phyloP scores from a whole-genome alignment of 192 early-diverging fungal species.

The Backusella mclennaniae region DNA sequence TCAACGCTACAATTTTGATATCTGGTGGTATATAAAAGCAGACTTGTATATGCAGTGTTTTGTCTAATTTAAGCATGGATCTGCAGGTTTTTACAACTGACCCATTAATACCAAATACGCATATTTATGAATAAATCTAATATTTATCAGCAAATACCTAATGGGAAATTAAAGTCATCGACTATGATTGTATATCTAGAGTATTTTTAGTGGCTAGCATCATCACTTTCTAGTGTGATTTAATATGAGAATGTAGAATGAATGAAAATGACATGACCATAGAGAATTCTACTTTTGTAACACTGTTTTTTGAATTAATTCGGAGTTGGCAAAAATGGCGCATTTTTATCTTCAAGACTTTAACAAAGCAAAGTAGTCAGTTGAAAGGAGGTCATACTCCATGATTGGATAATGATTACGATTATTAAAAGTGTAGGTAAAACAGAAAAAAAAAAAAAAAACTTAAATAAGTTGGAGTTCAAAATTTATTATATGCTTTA shows the following conservation, averaged over 20 bases:
- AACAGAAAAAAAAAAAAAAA: neutral
- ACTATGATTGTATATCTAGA: too few species aligned
- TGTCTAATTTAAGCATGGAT: neutral
- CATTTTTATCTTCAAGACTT: neutral
- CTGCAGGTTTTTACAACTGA: neutral
- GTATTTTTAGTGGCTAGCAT: too few species aligned
- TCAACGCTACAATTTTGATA: neutral
- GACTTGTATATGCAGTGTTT: neutral
- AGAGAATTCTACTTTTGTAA: neutral
- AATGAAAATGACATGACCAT: neutral
- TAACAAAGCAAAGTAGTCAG: neutral
- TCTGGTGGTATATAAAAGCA: neutral
- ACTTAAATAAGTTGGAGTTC: neutral
- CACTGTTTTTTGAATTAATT: neutral
- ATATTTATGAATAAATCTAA: too few species aligned
- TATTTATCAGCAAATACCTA: too few species aligned
- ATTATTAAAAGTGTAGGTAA: neutral
- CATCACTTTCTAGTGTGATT: too few species aligned
- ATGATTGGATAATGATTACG: neutral
- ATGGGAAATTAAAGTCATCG: too few species aligned
- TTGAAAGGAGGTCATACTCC: conserved; percentile 2
- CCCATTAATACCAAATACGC: neutral
- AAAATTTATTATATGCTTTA: neutral
- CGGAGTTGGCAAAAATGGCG: conserved; percentile 1
- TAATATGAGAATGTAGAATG: neutral